Evolutionary conservation across 2,329 filamentous ascomycete genomes (phyloP), one percentile per base, ranked within the genome.

Genomic region (Phyllosticta citriasiana): DNA sequence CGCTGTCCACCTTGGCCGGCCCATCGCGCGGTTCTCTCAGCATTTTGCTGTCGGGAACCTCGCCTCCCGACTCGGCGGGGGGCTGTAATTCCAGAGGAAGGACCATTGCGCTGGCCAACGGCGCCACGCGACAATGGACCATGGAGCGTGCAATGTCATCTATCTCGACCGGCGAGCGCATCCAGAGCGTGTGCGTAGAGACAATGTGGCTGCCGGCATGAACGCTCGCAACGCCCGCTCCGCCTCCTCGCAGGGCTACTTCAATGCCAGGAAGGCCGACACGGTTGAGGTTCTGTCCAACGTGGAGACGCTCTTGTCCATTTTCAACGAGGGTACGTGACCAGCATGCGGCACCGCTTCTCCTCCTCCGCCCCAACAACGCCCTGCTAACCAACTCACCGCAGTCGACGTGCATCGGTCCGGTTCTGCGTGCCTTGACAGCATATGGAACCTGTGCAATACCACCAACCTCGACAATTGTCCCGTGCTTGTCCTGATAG

Each of bases 61-160:
- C 27, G 55, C 33, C 60, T 61, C 60, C 60, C 60, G 55, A 61
- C 40, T 50, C 27, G 57, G 60, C 60, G 60, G 60, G 60, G 60
- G 60, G 60, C 60, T 52, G 57, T 61, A 61, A 61, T 53, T 55
- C 50, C 60, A 61, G 50, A 26, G 16, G 24, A 47, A 57, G 59
- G 40, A 25, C 59, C 53, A 53, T 57, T 54, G 59, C 59, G 59
- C 60, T 50, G 50, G 55, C 55, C 55, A 47, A 54, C 33, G 55
- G 60, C 56, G 25, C 53, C 55, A 57, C 60, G 60, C 60, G 60
- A 61, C 63, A 35, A 77, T 77, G 75, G 73, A 76, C 62, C 73
- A 75, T 73, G 74, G 73, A 67, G 70, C 72, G 62, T 77, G 74
- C 69, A 76, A 76, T 67, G 70, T 77, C 57, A 73, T 77, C 63